These are phyloP conservation scores for Candida sp. DNA, from an alignment of 1,139 yeast species.

Conservation along the genomic window DNA sequence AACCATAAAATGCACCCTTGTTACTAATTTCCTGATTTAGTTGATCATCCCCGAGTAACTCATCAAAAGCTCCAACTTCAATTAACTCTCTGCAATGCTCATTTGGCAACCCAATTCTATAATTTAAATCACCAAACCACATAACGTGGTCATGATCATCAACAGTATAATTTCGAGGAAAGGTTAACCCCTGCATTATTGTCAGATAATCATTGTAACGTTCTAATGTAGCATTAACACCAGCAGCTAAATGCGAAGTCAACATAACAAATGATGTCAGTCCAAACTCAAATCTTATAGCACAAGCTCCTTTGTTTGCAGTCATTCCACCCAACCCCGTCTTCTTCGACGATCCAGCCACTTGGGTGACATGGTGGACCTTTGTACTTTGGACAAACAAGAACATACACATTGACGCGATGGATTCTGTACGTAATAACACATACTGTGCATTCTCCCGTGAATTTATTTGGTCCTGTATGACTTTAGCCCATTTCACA, in stretches of 20 bases:
- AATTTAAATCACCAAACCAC: constrained; percentile 97
- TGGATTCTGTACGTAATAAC: constrained; percentile 40
- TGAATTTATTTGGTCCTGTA: constrained; percentile 53
- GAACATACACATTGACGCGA: constrained; percentile 42
- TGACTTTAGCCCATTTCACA: constrained; percentile 57
- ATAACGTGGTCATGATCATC: constrained; percentile 82
- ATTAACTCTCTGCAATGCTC: constrained; percentile 69
- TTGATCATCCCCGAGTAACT: constrained; percentile 74
- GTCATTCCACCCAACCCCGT: constrained; percentile 93
- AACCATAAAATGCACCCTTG: constrained; percentile 82
- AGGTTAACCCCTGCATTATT: constrained; percentile 71
- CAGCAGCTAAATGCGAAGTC: constrained; percentile 97
- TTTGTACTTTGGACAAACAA: constrained; percentile 41
- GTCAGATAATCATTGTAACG: constrained; percentile 86
- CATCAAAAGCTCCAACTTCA: constrained; percentile 39
- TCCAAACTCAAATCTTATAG: constrained; percentile 74
- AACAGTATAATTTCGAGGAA: constrained; percentile 66
- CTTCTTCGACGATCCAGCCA: constrained; percentile 78
- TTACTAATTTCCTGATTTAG: constrained; percentile 74
- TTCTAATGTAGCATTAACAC: constrained; percentile 78
- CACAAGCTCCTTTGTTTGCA: constrained; percentile 91
- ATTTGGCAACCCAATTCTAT: constrained; percentile 71
- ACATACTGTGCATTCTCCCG: constrained; percentile 29
- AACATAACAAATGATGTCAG: constrained; percentile 77
- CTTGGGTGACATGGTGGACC: constrained; percentile 61